Evolutionary conservation across 495 filamentous ascomycete genomes (phyloP).

Genomic region (Annulohypoxylon stygium): DNA sequence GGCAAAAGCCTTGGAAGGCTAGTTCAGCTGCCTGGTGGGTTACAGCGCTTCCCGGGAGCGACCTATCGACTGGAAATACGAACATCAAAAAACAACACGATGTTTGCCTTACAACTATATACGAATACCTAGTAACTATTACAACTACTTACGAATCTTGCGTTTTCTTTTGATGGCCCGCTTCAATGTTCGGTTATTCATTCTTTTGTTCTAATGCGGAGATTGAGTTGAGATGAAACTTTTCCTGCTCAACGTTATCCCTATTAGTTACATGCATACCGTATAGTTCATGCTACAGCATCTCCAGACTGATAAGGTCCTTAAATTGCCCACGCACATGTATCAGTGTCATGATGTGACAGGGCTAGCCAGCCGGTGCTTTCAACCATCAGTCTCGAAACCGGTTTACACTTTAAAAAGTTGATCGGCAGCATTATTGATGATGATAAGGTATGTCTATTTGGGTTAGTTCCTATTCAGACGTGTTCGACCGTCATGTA

Average conservation of each 20-base stretch:
- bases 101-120: slow-evolving; percentile 17
- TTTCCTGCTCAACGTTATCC: background rate
- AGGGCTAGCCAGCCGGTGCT: background rate
- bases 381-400: background rate
- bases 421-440: slow-evolving; percentile 12
- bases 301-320: slow-evolving; percentile 1
- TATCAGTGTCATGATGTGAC: background rate
- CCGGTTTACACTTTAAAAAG: background rate
- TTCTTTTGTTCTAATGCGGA: slow-evolving; percentile 2
- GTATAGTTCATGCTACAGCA: slow-evolving; percentile 6
- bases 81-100: slow-evolving; percentile 26
- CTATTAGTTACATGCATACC: background rate
- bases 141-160: slow-evolving; percentile 6
- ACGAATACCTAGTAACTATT: slow-evolving; percentile 10
- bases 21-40: slow-evolving; percentile 34
- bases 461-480: slow-evolving; percentile 1
- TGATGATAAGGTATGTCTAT: slow-evolving; percentile 8
- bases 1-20: slow-evolving; percentile 21
- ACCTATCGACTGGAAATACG: slow-evolving; percentile 23
- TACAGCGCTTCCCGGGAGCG: slow-evolving; percentile 16
- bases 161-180: background rate
- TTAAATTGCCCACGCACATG: slow-evolving; percentile 7
- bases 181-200: background rate
- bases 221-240: slow-evolving; percentile 20
- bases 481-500: background rate